phyloP scores from a whole-genome alignment of 2,329 filamentous ascomycete genomes.

The Trichoderma sp. region DNA sequence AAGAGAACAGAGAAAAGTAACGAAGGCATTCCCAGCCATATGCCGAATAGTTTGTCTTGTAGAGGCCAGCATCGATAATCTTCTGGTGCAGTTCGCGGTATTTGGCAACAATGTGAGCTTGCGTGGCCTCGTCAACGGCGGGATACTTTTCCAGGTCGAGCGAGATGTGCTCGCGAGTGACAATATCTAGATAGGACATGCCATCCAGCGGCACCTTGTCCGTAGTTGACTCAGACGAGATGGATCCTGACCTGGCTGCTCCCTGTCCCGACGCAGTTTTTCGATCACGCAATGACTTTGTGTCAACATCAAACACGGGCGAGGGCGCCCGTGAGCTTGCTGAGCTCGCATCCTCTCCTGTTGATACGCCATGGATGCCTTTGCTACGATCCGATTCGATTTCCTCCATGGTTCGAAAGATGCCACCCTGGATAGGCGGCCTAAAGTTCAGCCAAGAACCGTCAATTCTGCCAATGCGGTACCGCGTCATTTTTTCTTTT shows the following conservation, averaged over 20 bases:
- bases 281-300: constrained; percentile 32
- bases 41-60: constrained; percentile 55
- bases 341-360: constrained; percentile 40
- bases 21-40: constrained; percentile 58
- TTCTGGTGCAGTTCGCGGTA: constrained; percentile 56
- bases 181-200: constrained; percentile 66
- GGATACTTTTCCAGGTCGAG: constrained; percentile 74
- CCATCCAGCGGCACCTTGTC: constrained; percentile 46
- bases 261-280: constrained; percentile 14
- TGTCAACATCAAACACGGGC: constrained; percentile 46
- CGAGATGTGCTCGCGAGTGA: constrained; percentile 68
- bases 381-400: constrained; percentile 37
- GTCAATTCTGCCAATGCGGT: constrained; percentile 78
- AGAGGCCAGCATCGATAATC: constrained; percentile 54
- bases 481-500: constrained; percentile 71
- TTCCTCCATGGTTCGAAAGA: constrained; percentile 54
- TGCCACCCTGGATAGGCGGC: constrained; percentile 87
- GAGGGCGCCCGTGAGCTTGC: constrained; percentile 52
- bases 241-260: constrained; percentile 44
- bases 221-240: constrained; percentile 57
- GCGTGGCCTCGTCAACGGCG: constrained; percentile 52
- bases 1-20: constrained; percentile 49
- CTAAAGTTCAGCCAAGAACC: constrained; percentile 83
- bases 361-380: constrained; percentile 20
- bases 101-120: constrained; percentile 46